These are phyloP conservation scores for Alternaria ethzedia DNA, from an alignment of 2,329 filamentous ascomycete genomes.

Conservation along the genomic window DNA sequence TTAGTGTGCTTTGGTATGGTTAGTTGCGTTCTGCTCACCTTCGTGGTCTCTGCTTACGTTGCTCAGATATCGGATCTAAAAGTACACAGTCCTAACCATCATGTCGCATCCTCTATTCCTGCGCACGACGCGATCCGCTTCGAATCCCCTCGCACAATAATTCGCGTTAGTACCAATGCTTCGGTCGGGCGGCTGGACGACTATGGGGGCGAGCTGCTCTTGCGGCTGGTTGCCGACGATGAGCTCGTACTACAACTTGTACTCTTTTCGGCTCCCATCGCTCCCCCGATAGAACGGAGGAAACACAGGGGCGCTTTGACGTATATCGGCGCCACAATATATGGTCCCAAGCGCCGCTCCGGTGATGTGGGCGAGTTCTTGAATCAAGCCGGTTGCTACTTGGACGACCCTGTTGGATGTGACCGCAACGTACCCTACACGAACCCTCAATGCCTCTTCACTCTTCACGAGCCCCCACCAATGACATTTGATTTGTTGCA, in stretches of 20 bases:
- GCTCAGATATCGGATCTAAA: background rate
- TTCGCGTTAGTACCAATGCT: background rate
- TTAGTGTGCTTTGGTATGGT: background rate
- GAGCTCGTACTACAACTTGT: background rate
- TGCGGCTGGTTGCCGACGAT: background rate
- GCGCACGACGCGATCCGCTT: background rate
- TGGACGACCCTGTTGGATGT: conserved; percentile 18
- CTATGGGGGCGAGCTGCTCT: background rate
- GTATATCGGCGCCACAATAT: background rate
- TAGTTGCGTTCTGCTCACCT: background rate
- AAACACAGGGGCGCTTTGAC: too few relatives aligned
- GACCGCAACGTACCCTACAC: conserved; percentile 18
- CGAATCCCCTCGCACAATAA: background rate
- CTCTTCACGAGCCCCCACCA: background rate
- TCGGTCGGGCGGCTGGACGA: background rate
- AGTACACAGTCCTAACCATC: background rate
- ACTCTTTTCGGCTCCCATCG: background rate
- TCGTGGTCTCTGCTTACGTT: background rate
- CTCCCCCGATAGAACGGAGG: background rate
- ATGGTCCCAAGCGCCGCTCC: background rate
- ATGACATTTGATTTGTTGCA: background rate
- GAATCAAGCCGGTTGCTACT: conserved; percentile 1
- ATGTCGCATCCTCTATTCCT: background rate
- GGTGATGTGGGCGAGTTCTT: background rate
- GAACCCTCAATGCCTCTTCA: conserved; percentile 17